Percentiles rank a stretch among this genome's conserved stretches.
Evolutionary conservation across 768 basidiomycete genomes (phyloP).

Genomic region (Chalciporus pseudorubinellus): DNA sequence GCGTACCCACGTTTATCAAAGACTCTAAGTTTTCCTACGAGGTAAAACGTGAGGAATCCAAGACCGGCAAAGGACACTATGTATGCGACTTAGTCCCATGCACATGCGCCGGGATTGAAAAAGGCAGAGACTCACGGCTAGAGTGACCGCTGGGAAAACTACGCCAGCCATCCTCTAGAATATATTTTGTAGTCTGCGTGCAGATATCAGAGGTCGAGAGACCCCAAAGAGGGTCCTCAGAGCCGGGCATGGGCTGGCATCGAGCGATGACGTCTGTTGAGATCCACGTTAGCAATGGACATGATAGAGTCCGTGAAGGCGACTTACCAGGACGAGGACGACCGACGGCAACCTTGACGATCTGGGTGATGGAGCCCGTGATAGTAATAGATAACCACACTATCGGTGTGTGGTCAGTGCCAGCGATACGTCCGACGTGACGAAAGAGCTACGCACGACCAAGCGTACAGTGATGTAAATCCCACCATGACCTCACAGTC

Average conservation of each 20-base stretch:
- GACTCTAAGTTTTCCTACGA: slow-evolving; percentile 87
- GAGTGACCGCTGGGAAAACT: slow-evolving; percentile 93
- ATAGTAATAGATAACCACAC: slow-evolving; percentile 71
- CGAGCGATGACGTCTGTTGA: slow-evolving; percentile 28
- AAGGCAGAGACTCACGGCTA: slow-evolving; percentile 54
- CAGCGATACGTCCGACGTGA: not conserved
- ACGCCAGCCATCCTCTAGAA: slow-evolving; percentile 79
- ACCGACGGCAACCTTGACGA: slow-evolving; percentile 82
- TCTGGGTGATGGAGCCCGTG: slow-evolving; percentile 76
- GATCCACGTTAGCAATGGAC: not conserved
- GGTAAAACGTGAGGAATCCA: slow-evolving; percentile 83
- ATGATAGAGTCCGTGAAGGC: too few species aligned
- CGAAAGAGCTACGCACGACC: slow-evolving; percentile 19
- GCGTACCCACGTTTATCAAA: slow-evolving; percentile 79
- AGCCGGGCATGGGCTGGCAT: slow-evolving; percentile 64
- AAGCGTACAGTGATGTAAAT: slow-evolving; percentile 67
- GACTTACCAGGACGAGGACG: slow-evolving; percentile 77
- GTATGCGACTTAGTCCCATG: not conserved
- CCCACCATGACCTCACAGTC: slow-evolving; percentile 84
- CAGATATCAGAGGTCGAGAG: slow-evolving; percentile 74
- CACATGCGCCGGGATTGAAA: not conserved
- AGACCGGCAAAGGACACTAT: slow-evolving; percentile 90
- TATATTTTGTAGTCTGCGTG: slow-evolving; percentile 56
- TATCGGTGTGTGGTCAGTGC: slow-evolving; percentile 18
- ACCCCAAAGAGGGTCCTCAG: slow-evolving; percentile 66